Conservation (phyloP, 306 rosid genomes). For the Hylodesmum podocarpum region DNA sequence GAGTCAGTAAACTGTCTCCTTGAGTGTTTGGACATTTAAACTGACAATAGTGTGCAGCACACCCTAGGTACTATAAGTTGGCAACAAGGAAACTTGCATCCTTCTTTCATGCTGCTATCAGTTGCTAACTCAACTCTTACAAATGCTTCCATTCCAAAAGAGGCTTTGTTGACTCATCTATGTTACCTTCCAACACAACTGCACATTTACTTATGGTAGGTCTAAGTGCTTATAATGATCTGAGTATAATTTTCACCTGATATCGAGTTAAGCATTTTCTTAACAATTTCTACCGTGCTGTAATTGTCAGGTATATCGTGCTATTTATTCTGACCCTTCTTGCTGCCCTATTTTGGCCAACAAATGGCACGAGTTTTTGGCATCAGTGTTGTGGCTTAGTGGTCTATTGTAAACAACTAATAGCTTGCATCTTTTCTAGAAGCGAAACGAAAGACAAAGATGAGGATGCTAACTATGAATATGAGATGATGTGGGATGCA, state of each 20-base stretch:
- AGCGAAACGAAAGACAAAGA: conserved; percentile 62
- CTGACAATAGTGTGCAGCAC: conserved; percentile 64
- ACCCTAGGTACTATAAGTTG: conserved; percentile 86
- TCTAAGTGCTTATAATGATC: conserved; percentile 14
- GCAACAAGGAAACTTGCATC: conserved; percentile 87
- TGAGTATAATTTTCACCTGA: conserved; percentile 3
- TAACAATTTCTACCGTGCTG: neutral
- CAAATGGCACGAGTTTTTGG: conserved; percentile 58
- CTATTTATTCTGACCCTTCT: conserved; percentile 60
- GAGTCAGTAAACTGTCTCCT: conserved; percentile 23
- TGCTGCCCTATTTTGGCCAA: conserved; percentile 68
- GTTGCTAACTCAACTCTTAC: conserved; percentile 48
- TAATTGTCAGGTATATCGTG: conserved; percentile 59
- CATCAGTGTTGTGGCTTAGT: conserved; percentile 40
- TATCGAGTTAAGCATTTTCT: neutral
- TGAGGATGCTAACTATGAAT: conserved; percentile 70
- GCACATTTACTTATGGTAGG: conserved; percentile 69
- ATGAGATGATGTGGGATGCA: conserved; percentile 86
- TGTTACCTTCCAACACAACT: conserved; percentile 77
- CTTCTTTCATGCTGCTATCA: conserved; percentile 84
- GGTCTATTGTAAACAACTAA: conserved; percentile 37
- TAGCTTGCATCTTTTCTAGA: conserved; percentile 43
- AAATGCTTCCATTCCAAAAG: conserved; percentile 52
- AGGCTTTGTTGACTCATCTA: conserved; percentile 52
- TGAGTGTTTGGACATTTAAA: conserved; percentile 24